Conservation (phyloP, 2,329 filamentous ascomycete species). For the Ustulina deusta region DNA sequence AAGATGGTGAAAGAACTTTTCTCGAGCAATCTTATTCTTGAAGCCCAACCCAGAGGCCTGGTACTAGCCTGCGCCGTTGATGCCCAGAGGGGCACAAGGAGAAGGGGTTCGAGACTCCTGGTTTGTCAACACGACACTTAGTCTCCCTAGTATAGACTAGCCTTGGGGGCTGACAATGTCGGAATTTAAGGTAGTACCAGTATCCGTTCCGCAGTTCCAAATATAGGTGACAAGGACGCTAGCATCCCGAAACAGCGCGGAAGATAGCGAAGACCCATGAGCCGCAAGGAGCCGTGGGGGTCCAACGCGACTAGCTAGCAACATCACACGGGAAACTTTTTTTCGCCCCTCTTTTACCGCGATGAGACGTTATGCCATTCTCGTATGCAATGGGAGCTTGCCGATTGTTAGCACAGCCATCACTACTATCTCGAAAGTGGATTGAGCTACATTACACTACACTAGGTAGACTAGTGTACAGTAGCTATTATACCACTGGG, state of each 20-base stretch:
- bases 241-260: conserved; percentile 1
- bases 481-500: background rate
- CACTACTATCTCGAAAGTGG: conserved; percentile 1
- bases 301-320: background rate
- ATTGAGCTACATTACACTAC: background rate
- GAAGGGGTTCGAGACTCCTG: conserved; percentile 20
- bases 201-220: conserved; percentile 21
- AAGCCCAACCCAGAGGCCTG: conserved; percentile 30
- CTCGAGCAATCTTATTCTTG: conserved; percentile 30
- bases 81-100: conserved; percentile 11
- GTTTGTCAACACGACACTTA: background rate
- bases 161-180: background rate
- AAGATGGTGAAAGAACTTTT: conserved; percentile 10
- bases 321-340: conserved; percentile 17
- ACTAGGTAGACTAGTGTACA: background rate
- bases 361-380: conserved; percentile 13
- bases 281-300: conserved; percentile 13
- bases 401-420: conserved; percentile 13
- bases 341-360: conserved; percentile 7
- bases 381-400: conserved; percentile 12
- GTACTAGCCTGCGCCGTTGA: conserved; percentile 12
- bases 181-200: background rate
- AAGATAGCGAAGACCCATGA: background rate
- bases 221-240: conserved; percentile 26
- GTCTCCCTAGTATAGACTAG: background rate